These are phyloP conservation scores for Didymella arachidicola DNA, from an alignment of 2,329 filamentous ascomycete species.

Conservation along the genomic window DNA sequence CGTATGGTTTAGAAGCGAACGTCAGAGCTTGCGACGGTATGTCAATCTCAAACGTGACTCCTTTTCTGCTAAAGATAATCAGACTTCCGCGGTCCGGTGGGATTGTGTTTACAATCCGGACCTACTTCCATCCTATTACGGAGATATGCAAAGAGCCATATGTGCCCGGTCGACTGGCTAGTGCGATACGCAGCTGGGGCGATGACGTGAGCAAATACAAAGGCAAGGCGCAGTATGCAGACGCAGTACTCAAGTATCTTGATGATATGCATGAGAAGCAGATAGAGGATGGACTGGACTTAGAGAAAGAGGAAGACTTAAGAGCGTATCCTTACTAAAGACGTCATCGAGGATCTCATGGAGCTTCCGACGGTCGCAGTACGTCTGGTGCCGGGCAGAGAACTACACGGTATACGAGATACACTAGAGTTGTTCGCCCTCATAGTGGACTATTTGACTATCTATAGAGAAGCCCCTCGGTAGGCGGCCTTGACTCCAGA, in stretches of 20 bases:
- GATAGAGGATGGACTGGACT: slow-evolving; percentile 69
- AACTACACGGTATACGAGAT: not conserved
- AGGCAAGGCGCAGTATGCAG: slow-evolving; percentile 75
- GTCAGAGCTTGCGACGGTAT: slow-evolving; percentile 71
- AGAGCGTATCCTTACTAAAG: slow-evolving; percentile 68
- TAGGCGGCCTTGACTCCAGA: slow-evolving; percentile 13
- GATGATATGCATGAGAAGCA: slow-evolving; percentile 79
- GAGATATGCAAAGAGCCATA: slow-evolving; percentile 74
- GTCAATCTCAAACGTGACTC: slow-evolving; percentile 3
- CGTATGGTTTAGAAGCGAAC: slow-evolving; percentile 79
- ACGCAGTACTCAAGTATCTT: slow-evolving; percentile 77
- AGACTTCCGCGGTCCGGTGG: slow-evolving; percentile 57
- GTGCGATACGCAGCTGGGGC: slow-evolving; percentile 81
- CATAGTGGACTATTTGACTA: not conserved
- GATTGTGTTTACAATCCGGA: slow-evolving; percentile 77
- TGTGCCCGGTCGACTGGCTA: slow-evolving; percentile 79
- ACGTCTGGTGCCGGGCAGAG: not conserved
- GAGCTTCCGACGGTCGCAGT: not conserved
- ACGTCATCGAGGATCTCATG: not conserved
- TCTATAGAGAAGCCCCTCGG: slow-evolving; percentile 8
- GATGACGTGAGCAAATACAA: slow-evolving; percentile 80
- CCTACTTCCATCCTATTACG: slow-evolving; percentile 77
- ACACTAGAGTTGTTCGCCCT: too few species aligned
- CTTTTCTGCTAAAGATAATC: not conserved
- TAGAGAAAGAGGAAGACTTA: slow-evolving; percentile 63